Evolutionary conservation across 768 basidiomycete genomes (phyloP).

Genomic region (Hericium alpestre): DNA sequence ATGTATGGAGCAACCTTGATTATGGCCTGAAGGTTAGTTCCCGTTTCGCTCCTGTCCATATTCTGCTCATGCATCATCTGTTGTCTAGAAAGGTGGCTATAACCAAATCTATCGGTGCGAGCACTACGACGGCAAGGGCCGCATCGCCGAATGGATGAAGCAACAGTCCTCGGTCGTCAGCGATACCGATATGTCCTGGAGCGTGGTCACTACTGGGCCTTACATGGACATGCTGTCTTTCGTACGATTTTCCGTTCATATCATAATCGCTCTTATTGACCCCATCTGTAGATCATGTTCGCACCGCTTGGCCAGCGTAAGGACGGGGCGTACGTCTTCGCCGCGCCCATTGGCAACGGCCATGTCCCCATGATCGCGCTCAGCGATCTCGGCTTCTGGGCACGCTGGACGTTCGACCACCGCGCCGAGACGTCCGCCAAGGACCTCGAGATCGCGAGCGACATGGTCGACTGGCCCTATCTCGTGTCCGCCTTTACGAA

Average conservation of each 20-base stretch:
- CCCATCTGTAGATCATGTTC: conserved; percentile 9
- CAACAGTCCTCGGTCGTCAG: conserved; percentile 23
- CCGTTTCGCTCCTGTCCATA: not conserved
- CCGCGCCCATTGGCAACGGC: conserved; percentile 15
- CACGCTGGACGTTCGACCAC: conserved; percentile 19
- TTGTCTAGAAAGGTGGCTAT: conserved; percentile 11
- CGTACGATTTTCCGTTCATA: conserved; percentile 13
- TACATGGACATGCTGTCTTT: conserved; percentile 32
- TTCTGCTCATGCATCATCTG: conserved; percentile 1
- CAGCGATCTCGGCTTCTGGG: conserved; percentile 19
- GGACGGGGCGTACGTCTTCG: conserved; percentile 21
- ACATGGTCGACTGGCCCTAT: conserved; percentile 14
- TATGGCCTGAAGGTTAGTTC: conserved; percentile 26
- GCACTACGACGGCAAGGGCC: conserved; percentile 30
- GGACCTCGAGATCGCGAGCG: conserved; percentile 18
- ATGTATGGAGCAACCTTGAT: conserved; percentile 30
- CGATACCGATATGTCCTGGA: conserved; percentile 24
- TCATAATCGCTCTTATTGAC: not conserved
- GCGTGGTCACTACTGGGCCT: conserved; percentile 26
- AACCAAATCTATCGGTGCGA: conserved; percentile 23
- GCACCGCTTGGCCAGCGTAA: conserved; percentile 14
- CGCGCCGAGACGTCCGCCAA: conserved; percentile 13
- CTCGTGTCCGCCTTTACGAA: conserved; percentile 16
- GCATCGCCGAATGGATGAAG: conserved; percentile 26
- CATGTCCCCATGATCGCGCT: conserved; percentile 19